phyloP scores from a whole-genome alignment of 305 asterid species.

The Nicotiana rustica region DNA sequence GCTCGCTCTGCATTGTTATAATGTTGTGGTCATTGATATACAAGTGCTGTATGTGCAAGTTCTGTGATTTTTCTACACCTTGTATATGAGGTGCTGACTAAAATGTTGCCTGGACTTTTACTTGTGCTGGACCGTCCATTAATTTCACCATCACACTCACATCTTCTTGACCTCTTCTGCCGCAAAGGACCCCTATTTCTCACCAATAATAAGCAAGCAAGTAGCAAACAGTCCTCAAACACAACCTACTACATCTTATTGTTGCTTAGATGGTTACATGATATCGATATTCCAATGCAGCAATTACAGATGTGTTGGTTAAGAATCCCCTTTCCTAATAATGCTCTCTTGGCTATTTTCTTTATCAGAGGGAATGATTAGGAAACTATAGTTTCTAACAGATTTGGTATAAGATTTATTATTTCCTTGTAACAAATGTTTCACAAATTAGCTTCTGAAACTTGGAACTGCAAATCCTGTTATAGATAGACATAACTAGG shows the following conservation, averaged over 20 bases:
- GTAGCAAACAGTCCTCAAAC: neutral
- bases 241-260: neutral
- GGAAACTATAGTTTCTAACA: neutral
- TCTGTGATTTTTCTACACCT: neutral
- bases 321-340: neutral
- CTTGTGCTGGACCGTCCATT: neutral
- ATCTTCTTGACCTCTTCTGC: neutral
- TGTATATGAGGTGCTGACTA: neutral
- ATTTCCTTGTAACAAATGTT: conserved; percentile 6
- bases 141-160: neutral
- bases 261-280: neutral
- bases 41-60: neutral
- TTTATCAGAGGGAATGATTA: neutral
- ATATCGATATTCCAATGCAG: neutral
- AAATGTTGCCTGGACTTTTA: neutral
- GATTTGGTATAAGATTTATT: neutral
- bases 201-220: neutral
- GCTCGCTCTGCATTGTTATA: neutral
- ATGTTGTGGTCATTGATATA: neutral
- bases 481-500: neutral
- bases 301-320: neutral
- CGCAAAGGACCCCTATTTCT: neutral
- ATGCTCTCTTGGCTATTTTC: neutral
- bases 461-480: neutral
- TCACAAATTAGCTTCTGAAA: neutral